phyloP scores from a whole-genome alignment of 768 basidiomycete species.

The Leccinum imitatum region DNA sequence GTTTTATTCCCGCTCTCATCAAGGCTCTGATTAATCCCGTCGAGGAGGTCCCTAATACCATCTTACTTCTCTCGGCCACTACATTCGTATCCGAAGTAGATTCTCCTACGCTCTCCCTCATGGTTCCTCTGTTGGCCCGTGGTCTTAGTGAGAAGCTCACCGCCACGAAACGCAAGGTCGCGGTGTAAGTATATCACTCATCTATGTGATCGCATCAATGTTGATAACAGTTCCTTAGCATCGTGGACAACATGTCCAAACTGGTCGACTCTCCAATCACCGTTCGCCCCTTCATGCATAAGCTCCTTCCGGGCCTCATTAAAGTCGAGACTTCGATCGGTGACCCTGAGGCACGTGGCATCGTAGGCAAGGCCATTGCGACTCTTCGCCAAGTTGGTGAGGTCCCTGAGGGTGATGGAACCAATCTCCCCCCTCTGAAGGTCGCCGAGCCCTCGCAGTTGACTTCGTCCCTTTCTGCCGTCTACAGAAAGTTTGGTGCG shows the following conservation, averaged over 20 bases:
- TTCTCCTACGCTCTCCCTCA: conserved; percentile 92
- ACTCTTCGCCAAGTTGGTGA: conserved; percentile 96
- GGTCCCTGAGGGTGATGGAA: conserved; percentile 83
- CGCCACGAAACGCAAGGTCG: conserved; percentile 95
- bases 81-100: conserved; percentile 99
- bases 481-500: conserved; percentile 84
- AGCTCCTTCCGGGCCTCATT: conserved; percentile 91
- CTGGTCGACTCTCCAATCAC: conserved; percentile 93
- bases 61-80: conserved; percentile 93
- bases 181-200: conserved; percentile 63
- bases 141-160: conserved; percentile 94
- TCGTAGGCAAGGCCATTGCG: conserved; percentile 87
- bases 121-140: conserved; percentile 94
- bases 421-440: conserved; percentile 86
- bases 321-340: conserved; percentile 94
- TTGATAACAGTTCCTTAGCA: conserved; percentile 47
- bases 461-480: conserved; percentile 59
- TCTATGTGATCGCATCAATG: conserved; percentile 13
- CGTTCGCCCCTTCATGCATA: conserved; percentile 95
- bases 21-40: conserved; percentile 98
- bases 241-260: conserved; percentile 98
- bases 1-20: conserved; percentile 96
- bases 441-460: conserved; percentile 68
- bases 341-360: conserved; percentile 96
- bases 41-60: conserved; percentile 96